Conservation (phyloP, 768 basidiomycete species). For the Collybiopsis luxurians region DNA sequence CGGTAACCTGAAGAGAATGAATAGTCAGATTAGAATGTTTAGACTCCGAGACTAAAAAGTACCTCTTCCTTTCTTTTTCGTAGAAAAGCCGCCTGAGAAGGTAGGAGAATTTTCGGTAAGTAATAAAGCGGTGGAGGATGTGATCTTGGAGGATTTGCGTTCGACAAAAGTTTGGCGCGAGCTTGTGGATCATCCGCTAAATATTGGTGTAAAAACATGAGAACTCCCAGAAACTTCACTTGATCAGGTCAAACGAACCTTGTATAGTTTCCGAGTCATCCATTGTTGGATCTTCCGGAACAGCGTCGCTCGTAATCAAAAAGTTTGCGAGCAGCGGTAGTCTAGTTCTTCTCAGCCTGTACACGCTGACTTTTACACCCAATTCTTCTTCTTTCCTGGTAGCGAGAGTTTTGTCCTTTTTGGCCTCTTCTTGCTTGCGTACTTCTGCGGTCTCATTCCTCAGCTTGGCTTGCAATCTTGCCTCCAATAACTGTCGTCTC, state of each 20-base stretch:
- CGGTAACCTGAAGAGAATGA: conserved; percentile 42
- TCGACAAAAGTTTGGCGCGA: conserved; percentile 33
- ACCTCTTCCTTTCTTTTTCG: conserved; percentile 63
- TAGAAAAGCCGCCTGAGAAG: conserved; percentile 70
- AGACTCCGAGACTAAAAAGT: conserved; percentile 14
- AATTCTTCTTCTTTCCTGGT: conserved; percentile 82
- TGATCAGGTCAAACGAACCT: no score
- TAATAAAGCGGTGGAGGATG: conserved; percentile 81
- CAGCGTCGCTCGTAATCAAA: conserved; percentile 69
- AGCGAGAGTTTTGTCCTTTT: conserved; percentile 75
- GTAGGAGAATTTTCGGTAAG: conserved; percentile 64
- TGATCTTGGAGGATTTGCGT: conserved; percentile 47
- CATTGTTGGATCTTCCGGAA: conserved; percentile 34
- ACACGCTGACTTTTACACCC: conserved; percentile 80
- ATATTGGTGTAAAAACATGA: neutral
- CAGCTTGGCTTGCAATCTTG: conserved; percentile 82
- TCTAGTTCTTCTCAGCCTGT: conserved; percentile 69
- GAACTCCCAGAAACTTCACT: no score
- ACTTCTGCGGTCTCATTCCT: conserved; percentile 85
- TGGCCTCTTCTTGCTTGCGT: conserved; percentile 81
- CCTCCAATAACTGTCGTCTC: conserved; percentile 80
- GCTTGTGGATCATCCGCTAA: neutral
- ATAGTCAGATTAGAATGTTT: conserved; percentile 7
- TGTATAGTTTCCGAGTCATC: conserved; percentile 28
- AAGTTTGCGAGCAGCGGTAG: conserved; percentile 75